Percentiles rank a stretch among this genome's conserved stretches.
Conservation (phyloP, 176 grass and related monocot species). For the Avena atlantica region DNA sequence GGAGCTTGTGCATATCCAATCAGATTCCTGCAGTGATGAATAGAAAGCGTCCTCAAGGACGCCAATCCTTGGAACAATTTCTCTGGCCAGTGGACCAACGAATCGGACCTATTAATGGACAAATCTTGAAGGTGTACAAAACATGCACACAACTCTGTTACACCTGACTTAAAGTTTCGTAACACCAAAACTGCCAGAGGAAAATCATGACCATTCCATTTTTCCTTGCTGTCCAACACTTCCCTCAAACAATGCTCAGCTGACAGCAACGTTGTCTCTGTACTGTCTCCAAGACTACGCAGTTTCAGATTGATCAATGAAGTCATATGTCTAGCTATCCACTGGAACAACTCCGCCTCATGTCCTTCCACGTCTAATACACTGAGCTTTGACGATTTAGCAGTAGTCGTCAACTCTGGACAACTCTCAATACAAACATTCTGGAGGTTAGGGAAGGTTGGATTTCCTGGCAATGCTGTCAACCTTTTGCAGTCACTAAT, state of each 20-base stretch:
- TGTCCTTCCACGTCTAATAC: not conserved
- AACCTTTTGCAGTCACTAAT: not conserved
- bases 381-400: not conserved
- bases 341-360: not conserved
- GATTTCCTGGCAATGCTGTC: not conserved
- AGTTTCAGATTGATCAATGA: not conserved
- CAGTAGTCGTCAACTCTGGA: not conserved
- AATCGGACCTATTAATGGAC: fast-evolving
- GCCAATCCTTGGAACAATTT: not conserved
- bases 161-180: not conserved
- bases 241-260: not conserved
- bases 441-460: not conserved
- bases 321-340: not conserved
- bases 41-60: not conserved
- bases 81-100: not conserved
- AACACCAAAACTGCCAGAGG: not conserved
- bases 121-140: not conserved
- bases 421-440: not conserved
- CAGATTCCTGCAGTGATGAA: fast-evolving
- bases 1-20: not conserved
- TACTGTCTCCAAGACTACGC: not conserved
- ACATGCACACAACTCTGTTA: not conserved
- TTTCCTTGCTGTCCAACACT: not conserved
- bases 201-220: not conserved
- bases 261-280: not conserved